Evolutionary conservation across 306 rosid genomes (phyloP).

Genomic region (Vigna radiata): DNA sequence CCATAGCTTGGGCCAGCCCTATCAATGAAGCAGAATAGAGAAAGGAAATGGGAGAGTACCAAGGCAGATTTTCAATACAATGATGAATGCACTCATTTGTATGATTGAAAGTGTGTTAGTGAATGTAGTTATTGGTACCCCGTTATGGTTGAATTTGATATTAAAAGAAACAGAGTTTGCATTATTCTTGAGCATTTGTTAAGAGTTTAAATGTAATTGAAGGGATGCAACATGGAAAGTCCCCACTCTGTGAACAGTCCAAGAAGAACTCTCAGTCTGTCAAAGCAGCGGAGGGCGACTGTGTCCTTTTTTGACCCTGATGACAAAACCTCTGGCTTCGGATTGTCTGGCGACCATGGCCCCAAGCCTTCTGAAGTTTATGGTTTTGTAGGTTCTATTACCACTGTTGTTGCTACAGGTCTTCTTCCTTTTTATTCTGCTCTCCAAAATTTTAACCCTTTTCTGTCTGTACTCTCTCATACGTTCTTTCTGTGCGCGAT

Average conservation of each 20-base stretch:
- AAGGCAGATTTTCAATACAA: neutral
- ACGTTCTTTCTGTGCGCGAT: slow-evolving; percentile 12
- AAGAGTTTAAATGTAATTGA: slow-evolving; percentile 14
- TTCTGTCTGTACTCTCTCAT: slow-evolving; percentile 8
- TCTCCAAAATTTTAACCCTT: slow-evolving; percentile 11
- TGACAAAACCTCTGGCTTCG: slow-evolving; percentile 62
- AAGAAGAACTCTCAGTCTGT: slow-evolving; percentile 75
- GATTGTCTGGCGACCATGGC: slow-evolving; percentile 74
- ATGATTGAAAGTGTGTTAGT: neutral
- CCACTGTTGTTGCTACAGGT: slow-evolving; percentile 84
- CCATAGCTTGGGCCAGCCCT: too few species aligned
- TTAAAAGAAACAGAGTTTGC: neutral
- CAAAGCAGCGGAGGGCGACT: slow-evolving; percentile 62
- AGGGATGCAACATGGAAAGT: slow-evolving; percentile 67
- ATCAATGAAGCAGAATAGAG: too few species aligned
- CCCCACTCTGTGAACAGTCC: slow-evolving; percentile 82
- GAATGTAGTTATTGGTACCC: neutral
- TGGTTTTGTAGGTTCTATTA: slow-evolving; percentile 91
- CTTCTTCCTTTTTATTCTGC: slow-evolving; percentile 4
- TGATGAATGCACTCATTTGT: neutral
- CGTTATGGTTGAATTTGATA: slow-evolving; percentile 11
- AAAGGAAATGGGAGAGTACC: too few species aligned
- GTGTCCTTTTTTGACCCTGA: slow-evolving; percentile 59
- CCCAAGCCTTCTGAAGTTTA: slow-evolving; percentile 92
- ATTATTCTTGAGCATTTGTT: neutral